A percentile compares a stretch with the other conserved stretches of the same genome.
Evolutionary conservation across 305 asterid genomes (phyloP).

Genomic region (Rubia tinctorum): DNA sequence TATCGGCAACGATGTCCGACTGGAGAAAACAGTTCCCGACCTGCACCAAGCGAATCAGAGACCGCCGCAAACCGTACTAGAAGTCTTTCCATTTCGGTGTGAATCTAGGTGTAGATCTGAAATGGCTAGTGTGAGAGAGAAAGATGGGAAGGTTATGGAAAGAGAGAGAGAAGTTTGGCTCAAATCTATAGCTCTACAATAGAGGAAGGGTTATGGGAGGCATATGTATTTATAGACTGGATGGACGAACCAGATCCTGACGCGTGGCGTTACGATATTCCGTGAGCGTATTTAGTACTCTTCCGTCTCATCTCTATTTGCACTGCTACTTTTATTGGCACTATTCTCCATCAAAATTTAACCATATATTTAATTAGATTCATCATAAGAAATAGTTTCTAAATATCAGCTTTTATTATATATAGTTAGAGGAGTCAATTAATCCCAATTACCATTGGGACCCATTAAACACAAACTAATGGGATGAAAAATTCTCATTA

Average conservation of each 20-base stretch:
- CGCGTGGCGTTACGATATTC: neutral
- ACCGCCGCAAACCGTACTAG: constrained; percentile 37
- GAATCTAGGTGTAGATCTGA: constrained; percentile 12
- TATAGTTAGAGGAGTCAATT: no score
- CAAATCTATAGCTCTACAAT: neutral
- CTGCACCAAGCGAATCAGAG: constrained; percentile 96
- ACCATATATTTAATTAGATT: no score
- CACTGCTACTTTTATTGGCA: no score
- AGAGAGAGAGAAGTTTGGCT: neutral
- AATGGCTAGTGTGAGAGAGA: constrained; percentile 7
- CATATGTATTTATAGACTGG: neutral
- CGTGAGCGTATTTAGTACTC: no score
- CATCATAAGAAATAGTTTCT: no score
- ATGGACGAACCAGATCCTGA: neutral
- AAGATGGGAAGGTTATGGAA: no score
- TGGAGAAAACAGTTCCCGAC: constrained; percentile 59
- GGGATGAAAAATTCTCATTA: no score
- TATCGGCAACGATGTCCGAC: neutral
- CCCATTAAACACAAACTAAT: no score
- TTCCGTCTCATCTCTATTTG: no score
- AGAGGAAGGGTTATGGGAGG: neutral
- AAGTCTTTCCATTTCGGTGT: neutral
- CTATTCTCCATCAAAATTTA: no score
- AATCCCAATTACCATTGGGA: no score
- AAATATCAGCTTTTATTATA: no score